Evolutionary conservation across 2,329 filamentous ascomycete species (phyloP), one percentile per base, ranked within the genome.

Genomic region (Colletotrichum caudatum): DNA sequence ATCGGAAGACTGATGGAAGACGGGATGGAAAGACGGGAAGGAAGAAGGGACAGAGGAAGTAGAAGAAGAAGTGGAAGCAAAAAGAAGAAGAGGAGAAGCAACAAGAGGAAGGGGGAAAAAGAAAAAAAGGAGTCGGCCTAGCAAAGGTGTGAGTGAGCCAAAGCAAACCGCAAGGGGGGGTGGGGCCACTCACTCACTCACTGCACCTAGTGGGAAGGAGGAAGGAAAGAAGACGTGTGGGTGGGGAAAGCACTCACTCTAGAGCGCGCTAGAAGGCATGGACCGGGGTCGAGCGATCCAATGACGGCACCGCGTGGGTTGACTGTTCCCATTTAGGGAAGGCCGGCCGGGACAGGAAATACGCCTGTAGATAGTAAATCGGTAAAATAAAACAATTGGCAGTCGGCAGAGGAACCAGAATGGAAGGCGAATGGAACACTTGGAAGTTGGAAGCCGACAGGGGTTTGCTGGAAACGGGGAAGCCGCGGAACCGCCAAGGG

Each of bases 211-310:
- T 16, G 11, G 39, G 14, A 41, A 41, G 39, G 39, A 41, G 14
- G 63, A 37, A 57, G 11, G 14, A 20, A n/a, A 35, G 44, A 37
- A 23, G 29, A 48, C 48, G 65, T 48, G 67, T 66, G 65, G 23
- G 58, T 59, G 69, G 69, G 14, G 46, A 39, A 26, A 12, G 26
- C 11, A 26, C 44, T 46, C 64, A 18, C 35, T 39, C 64, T 59
- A 64, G 64, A 61, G 46, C 35, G 60, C 69, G 69, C 69, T 72
- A 72, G 69, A 72, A 72, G 66, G 35, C 48, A 66, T 72, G 48
- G 48, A 72, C 56, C 20, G 54, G 56, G 66, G 44, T 33, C 18
- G 5, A 51, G 11, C n/a, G 44, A 29, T 3, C 66, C 66, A 69
- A 72, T 70, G 41, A 61, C n/a, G n/a, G 39, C 46, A 12, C 26